phyloP scores from a whole-genome alignment of 495 filamentous ascomycete species.

The Cenococcum geophilum region DNA sequence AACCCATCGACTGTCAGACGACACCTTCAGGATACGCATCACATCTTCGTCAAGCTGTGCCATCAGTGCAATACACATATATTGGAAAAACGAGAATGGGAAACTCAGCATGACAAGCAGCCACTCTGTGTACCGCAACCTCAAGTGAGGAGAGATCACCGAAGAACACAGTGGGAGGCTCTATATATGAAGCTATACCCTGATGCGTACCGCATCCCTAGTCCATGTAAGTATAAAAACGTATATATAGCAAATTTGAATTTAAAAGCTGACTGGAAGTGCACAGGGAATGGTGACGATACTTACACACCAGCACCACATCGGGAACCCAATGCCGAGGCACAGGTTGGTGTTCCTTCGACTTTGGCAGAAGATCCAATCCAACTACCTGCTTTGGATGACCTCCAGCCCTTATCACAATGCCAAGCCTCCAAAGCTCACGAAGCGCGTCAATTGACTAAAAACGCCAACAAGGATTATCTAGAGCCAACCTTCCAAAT shows the following conservation, averaged over 20 bases:
- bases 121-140: neutral
- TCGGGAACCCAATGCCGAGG: neutral
- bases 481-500: too few relatives aligned
- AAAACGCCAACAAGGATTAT: too few relatives aligned
- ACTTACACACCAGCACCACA: neutral
- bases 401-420: too few relatives aligned
- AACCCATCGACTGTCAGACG: neutral
- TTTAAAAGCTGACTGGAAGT: neutral
- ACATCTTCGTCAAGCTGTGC: neutral
- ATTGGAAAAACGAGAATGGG: neutral
- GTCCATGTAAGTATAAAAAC: neutral
- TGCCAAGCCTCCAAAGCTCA: too few relatives aligned
- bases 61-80: neutral
- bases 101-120: neutral
- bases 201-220: neutral
- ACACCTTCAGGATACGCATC: neutral
- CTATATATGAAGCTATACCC: neutral
- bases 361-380: neutral
- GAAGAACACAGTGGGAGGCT: neutral
- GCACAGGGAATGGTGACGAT: neutral
- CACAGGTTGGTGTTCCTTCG: neutral
- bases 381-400: neutral
- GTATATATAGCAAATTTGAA: neutral
- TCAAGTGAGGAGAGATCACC: neutral
- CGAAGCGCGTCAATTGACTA: too few relatives aligned